phyloP scores from a whole-genome alignment of 2,329 filamentous ascomycete species.

The Pestalotiopsis fici region DNA sequence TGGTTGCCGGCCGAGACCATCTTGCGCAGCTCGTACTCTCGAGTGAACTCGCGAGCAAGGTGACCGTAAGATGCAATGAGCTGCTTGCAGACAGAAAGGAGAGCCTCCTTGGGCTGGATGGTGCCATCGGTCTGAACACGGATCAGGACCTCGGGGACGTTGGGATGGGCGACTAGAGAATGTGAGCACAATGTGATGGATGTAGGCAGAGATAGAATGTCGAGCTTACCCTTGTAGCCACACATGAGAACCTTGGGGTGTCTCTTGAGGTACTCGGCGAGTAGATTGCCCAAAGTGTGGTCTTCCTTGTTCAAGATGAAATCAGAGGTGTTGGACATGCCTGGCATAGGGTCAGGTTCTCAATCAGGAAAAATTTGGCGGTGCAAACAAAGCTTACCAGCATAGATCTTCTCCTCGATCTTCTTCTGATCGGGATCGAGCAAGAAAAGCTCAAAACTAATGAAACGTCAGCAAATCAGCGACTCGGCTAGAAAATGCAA shows the following conservation, averaged over 20 bases:
- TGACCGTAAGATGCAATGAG: constrained; percentile 80
- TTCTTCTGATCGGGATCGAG: constrained; percentile 87
- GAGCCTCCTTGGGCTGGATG: constrained; percentile 84
- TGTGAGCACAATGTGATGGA: constrained; percentile 1
- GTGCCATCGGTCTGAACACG: constrained; percentile 91
- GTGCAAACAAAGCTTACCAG: constrained; percentile 63
- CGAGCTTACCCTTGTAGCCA: constrained; percentile 75
- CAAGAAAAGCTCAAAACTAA: constrained; percentile 90
- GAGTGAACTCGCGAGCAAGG: constrained; percentile 85
- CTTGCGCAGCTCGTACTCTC: constrained; percentile 86
- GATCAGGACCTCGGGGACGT: constrained; percentile 64
- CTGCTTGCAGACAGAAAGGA: constrained; percentile 78
- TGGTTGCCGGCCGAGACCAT: constrained; percentile 72
- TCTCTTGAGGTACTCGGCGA: constrained; percentile 82
- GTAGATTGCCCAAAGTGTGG: constrained; percentile 89
- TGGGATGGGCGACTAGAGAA: constrained; percentile 56
- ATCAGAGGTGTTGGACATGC: constrained; percentile 91
- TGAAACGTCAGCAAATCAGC: constrained; percentile 19
- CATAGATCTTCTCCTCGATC: constrained; percentile 84
- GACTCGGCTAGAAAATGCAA: background rate
- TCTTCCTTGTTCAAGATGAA: constrained; percentile 97
- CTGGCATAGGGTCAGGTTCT: constrained; percentile 41
- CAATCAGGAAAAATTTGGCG: background rate
- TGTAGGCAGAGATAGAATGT: constrained; percentile 29
- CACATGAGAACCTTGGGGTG: constrained; percentile 85